Evolutionary conservation across 225 moss, liverwort and hornwort species (phyloP).

Genomic region (Pleurozium schreberi): DNA sequence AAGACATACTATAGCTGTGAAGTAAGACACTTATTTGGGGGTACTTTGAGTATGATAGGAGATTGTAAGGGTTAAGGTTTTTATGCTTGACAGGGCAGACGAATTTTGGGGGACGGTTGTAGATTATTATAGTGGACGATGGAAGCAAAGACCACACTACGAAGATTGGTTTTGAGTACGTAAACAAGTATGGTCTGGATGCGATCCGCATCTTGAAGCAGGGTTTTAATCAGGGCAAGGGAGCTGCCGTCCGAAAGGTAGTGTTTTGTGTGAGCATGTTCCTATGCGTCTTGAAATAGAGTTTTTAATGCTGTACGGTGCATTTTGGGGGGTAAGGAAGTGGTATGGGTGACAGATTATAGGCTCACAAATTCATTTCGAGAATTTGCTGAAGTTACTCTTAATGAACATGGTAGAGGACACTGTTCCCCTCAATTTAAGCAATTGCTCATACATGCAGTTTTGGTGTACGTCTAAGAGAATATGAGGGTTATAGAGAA

Average conservation of each 20-base stretch:
- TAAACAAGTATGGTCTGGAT: constrained; percentile 77
- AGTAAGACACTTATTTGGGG: background rate
- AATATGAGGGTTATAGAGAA: background rate
- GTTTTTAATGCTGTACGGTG: background rate
- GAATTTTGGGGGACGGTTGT: constrained; percentile 3
- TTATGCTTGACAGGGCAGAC: constrained; percentile 5
- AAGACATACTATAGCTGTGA: no score
- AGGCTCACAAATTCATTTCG: background rate
- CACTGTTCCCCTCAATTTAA: background rate
- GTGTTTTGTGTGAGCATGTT: background rate
- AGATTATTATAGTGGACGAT: constrained; percentile 95
- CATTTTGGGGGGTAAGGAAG: background rate
- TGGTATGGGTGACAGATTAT: background rate
- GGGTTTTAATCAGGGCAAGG: constrained; percentile 86
- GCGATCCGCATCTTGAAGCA: constrained; percentile 80
- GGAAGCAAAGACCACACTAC: constrained; percentile 89
- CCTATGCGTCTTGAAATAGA: background rate
- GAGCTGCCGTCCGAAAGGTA: constrained; percentile 89
- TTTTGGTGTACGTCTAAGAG: background rate
- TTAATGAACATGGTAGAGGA: background rate
- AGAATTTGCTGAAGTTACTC: background rate
- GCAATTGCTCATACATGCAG: background rate
- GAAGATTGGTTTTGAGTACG: constrained; percentile 83
- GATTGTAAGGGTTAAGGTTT: background rate
- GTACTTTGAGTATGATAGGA: background rate